Percentiles rank a stretch among this genome's conserved stretches.
Evolutionary conservation across 2,329 filamentous ascomycete species (phyloP).

Genomic region (Aspergillus fumigatus): DNA sequence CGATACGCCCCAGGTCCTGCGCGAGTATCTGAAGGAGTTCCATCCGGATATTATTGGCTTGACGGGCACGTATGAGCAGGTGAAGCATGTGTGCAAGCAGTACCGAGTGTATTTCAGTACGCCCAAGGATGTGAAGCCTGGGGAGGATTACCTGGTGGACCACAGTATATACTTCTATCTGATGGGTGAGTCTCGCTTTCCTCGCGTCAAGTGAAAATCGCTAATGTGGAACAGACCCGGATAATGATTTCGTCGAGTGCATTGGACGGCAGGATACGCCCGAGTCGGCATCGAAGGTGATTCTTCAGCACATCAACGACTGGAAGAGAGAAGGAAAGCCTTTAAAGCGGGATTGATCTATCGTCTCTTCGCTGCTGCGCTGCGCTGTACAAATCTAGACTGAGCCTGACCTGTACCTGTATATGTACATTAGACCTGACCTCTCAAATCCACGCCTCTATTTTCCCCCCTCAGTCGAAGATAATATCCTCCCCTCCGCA

Average conservation of each 20-base stretch:
- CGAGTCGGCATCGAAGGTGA: slow-evolving; percentile 76
- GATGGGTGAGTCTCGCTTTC: slow-evolving; percentile 67
- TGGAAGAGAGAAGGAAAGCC: slow-evolving; percentile 56
- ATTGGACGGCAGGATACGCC: slow-evolving; percentile 92
- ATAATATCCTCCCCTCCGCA: slow-evolving; percentile 37
- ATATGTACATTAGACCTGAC: slow-evolving; percentile 22
- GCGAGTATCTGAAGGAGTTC: slow-evolving; percentile 85
- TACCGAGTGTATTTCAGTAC: slow-evolving; percentile 98
- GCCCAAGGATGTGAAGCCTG: slow-evolving; percentile 78
- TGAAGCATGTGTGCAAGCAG: slow-evolving; percentile 90
- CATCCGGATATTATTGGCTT: slow-evolving; percentile 80
- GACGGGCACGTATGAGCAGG: slow-evolving; percentile 88
- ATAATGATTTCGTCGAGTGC: slow-evolving; percentile 96
- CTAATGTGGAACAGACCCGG: slow-evolving; percentile 60
- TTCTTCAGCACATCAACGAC: slow-evolving; percentile 78
- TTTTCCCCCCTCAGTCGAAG: not conserved
- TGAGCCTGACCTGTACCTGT: slow-evolving; percentile 8
- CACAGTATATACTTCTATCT: slow-evolving; percentile 99
- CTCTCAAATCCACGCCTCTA: not conserved
- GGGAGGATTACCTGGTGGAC: slow-evolving; percentile 95
- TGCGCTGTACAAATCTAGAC: not conserved
- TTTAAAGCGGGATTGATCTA: slow-evolving; percentile 43
- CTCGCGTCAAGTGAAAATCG: not conserved
- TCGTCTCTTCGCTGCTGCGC: slow-evolving; percentile 1
- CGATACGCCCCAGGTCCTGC: slow-evolving; percentile 79